Conservation (phyloP, 2,329 filamentous ascomycete genomes). For the Colletotrichum acutatum region DNA sequence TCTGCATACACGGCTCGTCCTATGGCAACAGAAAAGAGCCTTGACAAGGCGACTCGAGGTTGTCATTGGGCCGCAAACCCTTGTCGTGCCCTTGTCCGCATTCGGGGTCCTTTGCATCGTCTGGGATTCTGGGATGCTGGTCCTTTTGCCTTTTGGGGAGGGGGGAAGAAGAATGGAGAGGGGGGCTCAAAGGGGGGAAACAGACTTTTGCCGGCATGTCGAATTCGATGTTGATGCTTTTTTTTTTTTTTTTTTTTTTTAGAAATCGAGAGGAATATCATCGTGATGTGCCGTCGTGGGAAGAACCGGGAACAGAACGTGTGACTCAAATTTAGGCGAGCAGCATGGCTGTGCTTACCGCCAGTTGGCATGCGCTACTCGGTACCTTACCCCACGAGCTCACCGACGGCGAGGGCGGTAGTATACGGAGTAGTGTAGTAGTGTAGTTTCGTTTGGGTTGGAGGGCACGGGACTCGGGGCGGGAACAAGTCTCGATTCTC, state of each 20-base stretch:
- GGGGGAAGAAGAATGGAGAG: background rate
- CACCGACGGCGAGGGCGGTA: conserved; percentile 20
- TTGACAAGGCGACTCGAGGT: conserved; percentile 29
- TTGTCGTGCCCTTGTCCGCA: conserved; percentile 28
- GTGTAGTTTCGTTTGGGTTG: conserved; percentile 22
- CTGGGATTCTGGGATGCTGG: conserved; percentile 19
- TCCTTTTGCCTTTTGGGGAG: background rate
- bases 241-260: background rate
- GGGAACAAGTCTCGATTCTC: conserved; percentile 6
- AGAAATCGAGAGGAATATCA: background rate
- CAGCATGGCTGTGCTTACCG: conserved; percentile 22
- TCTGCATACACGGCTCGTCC: conserved; percentile 45
- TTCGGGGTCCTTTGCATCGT: conserved; percentile 33
- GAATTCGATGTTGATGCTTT: conserved; percentile 13
- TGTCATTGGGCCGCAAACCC: conserved; percentile 51
- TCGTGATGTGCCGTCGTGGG: background rate
- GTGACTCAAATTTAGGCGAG: background rate
- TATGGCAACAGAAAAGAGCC: conserved; percentile 41
- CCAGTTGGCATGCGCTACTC: conserved; percentile 8
- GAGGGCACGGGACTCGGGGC: conserved; percentile 16
- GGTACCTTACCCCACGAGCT: background rate
- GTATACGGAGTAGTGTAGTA: too few species aligned
- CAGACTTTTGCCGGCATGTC: conserved; percentile 7
- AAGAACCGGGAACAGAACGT: background rate
- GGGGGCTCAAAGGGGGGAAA: background rate